Conservation (phyloP, 1,139 yeast species). For the Magnusiomyces tetraspermus region DNA sequence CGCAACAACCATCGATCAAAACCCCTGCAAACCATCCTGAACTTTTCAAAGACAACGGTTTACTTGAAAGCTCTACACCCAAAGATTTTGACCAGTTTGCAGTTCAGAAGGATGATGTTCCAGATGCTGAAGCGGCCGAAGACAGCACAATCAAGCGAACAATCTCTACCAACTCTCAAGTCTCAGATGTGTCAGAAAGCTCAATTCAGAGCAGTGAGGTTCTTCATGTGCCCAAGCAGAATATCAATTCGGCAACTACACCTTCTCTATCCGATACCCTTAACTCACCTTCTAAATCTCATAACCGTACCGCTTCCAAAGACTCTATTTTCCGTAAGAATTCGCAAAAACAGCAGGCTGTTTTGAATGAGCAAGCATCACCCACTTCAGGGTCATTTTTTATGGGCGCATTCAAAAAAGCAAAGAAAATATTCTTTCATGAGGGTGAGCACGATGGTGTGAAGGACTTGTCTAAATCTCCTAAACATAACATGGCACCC, state of each 20-base stretch:
- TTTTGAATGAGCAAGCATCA: not conserved
- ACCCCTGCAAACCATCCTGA: not conserved
- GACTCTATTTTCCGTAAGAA: slow-evolving; percentile 7
- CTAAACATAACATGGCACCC: not conserved
- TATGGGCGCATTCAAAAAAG: slow-evolving; percentile 14
- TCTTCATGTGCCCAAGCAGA: not conserved
- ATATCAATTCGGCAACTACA: not conserved
- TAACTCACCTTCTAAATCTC: slow-evolving; percentile 5
- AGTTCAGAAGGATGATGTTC: not conserved
- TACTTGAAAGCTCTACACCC: not conserved
- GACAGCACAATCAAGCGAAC: not conserved
- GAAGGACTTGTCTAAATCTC: not conserved
- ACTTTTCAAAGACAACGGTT: not conserved
- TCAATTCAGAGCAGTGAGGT: slow-evolving; percentile 4
- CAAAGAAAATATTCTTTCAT: slow-evolving; percentile 10
- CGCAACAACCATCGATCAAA: not conserved
- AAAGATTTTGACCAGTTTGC: not conserved
- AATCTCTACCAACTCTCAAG: not conserved
- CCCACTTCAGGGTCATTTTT: not conserved
- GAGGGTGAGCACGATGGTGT: not conserved
- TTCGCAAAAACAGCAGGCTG: slow-evolving; percentile 2
- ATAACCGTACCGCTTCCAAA: not conserved
- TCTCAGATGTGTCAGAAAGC: not conserved
- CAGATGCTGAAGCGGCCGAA: not conserved
- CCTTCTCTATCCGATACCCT: not conserved